phyloP scores from a whole-genome alignment of 768 basidiomycete species.

The Mycena chlorophos region DNA sequence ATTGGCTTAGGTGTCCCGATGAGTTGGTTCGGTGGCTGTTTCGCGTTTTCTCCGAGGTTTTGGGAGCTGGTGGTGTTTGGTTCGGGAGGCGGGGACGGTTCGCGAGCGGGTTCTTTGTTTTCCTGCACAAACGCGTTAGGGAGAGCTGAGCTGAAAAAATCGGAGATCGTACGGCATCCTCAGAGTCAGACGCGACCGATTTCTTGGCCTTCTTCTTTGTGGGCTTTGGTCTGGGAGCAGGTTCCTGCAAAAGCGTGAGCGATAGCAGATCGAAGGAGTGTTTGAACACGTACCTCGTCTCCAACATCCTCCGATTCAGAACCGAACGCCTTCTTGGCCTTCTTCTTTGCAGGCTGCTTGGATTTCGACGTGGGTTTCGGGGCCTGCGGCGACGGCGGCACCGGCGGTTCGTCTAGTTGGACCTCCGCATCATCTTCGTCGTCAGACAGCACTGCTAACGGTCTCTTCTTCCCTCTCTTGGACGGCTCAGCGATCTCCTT shows the following conservation, averaged over 20 bases:
- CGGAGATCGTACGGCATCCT: constrained; percentile 9
- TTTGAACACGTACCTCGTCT: too few relatives aligned
- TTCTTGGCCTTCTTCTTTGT: constrained; percentile 17
- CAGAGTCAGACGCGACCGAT: constrained; percentile 19
- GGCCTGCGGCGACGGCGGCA: too few relatives aligned
- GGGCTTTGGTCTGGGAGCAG: neutral
- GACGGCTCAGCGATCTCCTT: neutral
- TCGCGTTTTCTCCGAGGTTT: constrained; percentile 9
- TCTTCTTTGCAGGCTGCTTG: constrained; percentile 15
- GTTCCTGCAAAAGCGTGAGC: neutral
- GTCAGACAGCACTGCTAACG: neutral
- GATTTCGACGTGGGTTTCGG: too few relatives aligned
- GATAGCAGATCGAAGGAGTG: too few relatives aligned
- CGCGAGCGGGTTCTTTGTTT: neutral
- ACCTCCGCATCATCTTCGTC: constrained; percentile 5
- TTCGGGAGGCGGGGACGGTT: neutral
- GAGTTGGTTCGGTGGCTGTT: neutral
- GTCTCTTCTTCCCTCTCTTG: constrained; percentile 1
- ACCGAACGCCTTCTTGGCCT: constrained; percentile 14
- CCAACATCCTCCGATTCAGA: constrained; percentile 22
- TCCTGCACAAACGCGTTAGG: neutral
- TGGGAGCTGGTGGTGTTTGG: constrained; percentile 9
- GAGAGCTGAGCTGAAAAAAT: neutral
- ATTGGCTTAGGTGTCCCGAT: constrained; percentile 18
- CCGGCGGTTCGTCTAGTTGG: too few relatives aligned